phyloP scores from a whole-genome alignment of 768 basidiomycete species.

The Lepiota venenata region DNA sequence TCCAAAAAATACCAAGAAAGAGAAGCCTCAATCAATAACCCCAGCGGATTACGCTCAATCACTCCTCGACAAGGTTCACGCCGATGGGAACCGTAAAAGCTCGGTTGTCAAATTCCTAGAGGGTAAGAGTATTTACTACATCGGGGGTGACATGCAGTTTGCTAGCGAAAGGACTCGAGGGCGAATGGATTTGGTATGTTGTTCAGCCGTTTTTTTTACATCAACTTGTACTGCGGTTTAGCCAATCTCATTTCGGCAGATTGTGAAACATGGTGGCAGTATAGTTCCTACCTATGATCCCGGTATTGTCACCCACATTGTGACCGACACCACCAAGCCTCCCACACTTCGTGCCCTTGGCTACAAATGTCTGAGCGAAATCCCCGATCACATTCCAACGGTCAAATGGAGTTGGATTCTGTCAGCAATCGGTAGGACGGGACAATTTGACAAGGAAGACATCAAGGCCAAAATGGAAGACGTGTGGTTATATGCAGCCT shows the following conservation, averaged over 20 bases:
- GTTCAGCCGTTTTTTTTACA: background rate
- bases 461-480: conserved; percentile 30
- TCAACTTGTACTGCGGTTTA: conserved; percentile 1
- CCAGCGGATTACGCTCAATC: conserved; percentile 54
- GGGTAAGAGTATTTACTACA: conserved; percentile 56
- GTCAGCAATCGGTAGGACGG: conserved; percentile 29
- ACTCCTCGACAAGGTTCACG: conserved; percentile 27
- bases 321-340: conserved; percentile 40
- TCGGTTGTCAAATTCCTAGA: conserved; percentile 34
- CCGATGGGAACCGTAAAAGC: conserved; percentile 10
- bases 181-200: conserved; percentile 62
- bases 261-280: conserved; percentile 60
- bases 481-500: conserved; percentile 44
- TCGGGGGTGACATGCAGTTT: conserved; percentile 52
- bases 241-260: conserved; percentile 33
- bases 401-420: conserved; percentile 64
- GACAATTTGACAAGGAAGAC: conserved; percentile 21
- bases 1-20: conserved; percentile 26
- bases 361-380: conserved; percentile 46
- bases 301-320: conserved; percentile 58
- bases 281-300: conserved; percentile 59
- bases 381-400: conserved; percentile 64
- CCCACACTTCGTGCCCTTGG: conserved; percentile 41
- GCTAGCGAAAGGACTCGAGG: conserved; percentile 49
- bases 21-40: conserved; percentile 38